Conservation (phyloP, 1,284 basidiomycete species). For the Rhodotorula sp. region DNA sequence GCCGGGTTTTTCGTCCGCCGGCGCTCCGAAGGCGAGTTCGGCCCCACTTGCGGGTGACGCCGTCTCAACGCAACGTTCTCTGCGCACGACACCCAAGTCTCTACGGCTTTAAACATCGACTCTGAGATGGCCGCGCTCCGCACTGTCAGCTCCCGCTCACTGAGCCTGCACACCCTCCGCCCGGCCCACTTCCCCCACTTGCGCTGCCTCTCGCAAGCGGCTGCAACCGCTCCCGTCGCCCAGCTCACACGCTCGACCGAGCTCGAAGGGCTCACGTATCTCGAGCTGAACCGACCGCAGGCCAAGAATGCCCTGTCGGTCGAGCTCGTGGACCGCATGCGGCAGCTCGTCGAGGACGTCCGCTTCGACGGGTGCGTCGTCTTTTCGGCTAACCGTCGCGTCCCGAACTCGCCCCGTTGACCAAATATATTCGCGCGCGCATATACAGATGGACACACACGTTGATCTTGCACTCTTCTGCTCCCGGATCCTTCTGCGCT, state of each 20-base stretch:
- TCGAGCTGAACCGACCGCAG: slow-evolving; percentile 22
- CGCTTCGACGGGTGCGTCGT: slow-evolving; percentile 52
- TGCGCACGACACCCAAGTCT: not conserved
- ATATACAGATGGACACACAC: slow-evolving; percentile 61
- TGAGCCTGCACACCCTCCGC: not conserved
- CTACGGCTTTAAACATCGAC: too few species aligned
- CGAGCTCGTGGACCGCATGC: slow-evolving; percentile 61
- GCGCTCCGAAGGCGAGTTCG: not conserved
- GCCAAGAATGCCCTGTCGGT: slow-evolving; percentile 84
- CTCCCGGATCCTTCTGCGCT: slow-evolving; percentile 77
- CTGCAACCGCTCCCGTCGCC: not conserved
- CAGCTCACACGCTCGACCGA: slow-evolving; percentile 17
- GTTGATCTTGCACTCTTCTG: slow-evolving; percentile 72
- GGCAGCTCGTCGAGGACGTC: slow-evolving; percentile 50
- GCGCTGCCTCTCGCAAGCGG: not conserved
- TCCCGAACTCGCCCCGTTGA: not conserved
- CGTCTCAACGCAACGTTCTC: not conserved
- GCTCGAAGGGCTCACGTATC: slow-evolving; percentile 19
- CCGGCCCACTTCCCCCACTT: not conserved
- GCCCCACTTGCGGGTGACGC: not conserved
- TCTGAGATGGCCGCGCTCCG: too few species aligned
- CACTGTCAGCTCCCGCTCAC: too few species aligned
- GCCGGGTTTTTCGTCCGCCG: too few species aligned
- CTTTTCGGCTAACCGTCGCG: not conserved
- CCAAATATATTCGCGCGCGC: not conserved